Conservation (phyloP, 2,329 filamentous ascomycete species). For the Aspergillus unguis region DNA sequence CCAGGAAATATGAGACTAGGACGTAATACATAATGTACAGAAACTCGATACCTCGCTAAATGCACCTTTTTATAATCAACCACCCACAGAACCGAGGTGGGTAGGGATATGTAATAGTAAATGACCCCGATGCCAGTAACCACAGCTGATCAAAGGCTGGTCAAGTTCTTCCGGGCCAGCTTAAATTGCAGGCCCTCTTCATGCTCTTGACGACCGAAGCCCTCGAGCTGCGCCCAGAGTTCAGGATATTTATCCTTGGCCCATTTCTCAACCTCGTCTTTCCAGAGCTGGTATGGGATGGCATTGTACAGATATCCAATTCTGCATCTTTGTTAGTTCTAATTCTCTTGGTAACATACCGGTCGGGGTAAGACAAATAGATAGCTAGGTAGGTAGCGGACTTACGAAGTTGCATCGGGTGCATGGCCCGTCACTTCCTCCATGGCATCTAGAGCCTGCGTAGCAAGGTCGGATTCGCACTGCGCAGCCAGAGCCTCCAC, state of each 20-base stretch:
- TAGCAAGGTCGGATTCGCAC: constrained; percentile 65
- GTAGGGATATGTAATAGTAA: neutral
- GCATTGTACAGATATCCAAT: constrained; percentile 75
- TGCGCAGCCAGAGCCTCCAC: constrained; percentile 72
- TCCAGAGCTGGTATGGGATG: constrained; percentile 62
- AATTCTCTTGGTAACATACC: too few relatives aligned
- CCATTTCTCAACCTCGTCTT: constrained; percentile 71
- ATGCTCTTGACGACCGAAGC: constrained; percentile 32
- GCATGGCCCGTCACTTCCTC: constrained; percentile 62
- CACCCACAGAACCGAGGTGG: too few relatives aligned
- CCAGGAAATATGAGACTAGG: too few relatives aligned
- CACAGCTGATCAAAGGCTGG: neutral
- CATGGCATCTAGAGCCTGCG: constrained; percentile 64
- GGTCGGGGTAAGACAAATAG: too few relatives aligned
- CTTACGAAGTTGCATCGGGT: constrained; percentile 70
- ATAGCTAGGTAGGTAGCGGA: neutral
- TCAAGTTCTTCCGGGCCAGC: constrained; percentile 8
- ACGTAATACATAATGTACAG: too few relatives aligned
- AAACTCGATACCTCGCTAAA: too few relatives aligned
- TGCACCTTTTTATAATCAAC: too few relatives aligned
- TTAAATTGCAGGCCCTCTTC: constrained; percentile 35
- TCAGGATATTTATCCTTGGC: constrained; percentile 64
- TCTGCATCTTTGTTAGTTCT: constrained; percentile 40
- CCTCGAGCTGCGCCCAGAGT: constrained; percentile 65
- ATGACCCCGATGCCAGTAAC: neutral